Conservation (phyloP, 1,284 basidiomycete genomes). For the Papiliotrema laurentii region DNA sequence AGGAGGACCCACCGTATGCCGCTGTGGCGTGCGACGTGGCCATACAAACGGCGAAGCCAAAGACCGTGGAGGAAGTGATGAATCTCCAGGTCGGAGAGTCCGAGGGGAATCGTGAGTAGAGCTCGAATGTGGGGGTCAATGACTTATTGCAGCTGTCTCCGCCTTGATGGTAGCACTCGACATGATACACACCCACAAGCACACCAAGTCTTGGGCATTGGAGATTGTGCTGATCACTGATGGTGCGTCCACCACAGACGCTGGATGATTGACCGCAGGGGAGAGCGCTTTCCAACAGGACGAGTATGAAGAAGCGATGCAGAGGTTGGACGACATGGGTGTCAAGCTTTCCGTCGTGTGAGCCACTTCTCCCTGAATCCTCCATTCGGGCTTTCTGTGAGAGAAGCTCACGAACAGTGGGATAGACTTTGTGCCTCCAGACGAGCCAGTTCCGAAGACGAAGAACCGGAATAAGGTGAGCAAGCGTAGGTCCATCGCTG, state of each 20-base stretch:
- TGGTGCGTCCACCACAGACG: slow-evolving; percentile 64
- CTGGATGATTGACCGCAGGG: slow-evolving; percentile 53
- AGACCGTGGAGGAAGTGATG: slow-evolving; percentile 70
- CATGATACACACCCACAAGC: slow-evolving; percentile 55
- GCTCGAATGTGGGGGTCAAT: background rate
- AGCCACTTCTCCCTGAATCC: background rate
- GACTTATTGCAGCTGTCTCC: slow-evolving; percentile 63
- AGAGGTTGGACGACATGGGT: slow-evolving; percentile 56
- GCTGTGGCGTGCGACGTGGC: slow-evolving; percentile 72
- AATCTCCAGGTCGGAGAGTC: slow-evolving; percentile 55
- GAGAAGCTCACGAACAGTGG: slow-evolving; percentile 22
- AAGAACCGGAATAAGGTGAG: slow-evolving; percentile 28
- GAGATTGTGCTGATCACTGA: slow-evolving; percentile 77
- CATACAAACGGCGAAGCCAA: slow-evolving; percentile 69
- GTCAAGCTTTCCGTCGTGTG: slow-evolving; percentile 62
- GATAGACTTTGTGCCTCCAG: slow-evolving; percentile 29
- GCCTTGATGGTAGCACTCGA: slow-evolving; percentile 80
- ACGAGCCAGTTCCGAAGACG: slow-evolving; percentile 35
- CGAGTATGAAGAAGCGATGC: slow-evolving; percentile 65
- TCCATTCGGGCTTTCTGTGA: too few relatives aligned
- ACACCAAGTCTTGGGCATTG: slow-evolving; percentile 70
- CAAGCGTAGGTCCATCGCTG: slow-evolving; percentile 2
- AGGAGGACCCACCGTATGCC: slow-evolving; percentile 56
- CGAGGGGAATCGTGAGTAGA: slow-evolving; percentile 39
- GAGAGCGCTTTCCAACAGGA: slow-evolving; percentile 50